A percentile compares a stretch with the other conserved stretches of the same genome.
These are phyloP conservation scores for Arabidopsis lyrata DNA, from an alignment of 441 rosid genomes.

Conservation along the genomic window DNA sequence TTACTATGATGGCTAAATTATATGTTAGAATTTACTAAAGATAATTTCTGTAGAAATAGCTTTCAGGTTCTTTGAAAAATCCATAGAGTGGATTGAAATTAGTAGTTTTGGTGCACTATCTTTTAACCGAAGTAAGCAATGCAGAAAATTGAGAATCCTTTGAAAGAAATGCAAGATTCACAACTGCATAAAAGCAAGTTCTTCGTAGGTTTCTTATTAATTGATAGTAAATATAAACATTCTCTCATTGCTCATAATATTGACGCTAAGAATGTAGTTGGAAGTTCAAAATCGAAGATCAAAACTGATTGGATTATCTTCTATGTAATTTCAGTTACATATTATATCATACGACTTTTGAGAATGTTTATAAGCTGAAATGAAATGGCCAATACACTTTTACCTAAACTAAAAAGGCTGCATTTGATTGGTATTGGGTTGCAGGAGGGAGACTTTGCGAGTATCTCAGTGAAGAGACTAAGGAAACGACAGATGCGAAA, in stretches of 20 bases:
- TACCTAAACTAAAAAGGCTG: slow-evolving; percentile 12
- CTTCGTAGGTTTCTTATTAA: background rate
- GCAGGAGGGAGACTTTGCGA: slow-evolving; percentile 91
- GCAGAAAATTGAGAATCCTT: background rate
- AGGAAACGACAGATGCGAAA: slow-evolving; percentile 94
- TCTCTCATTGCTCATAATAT: background rate
- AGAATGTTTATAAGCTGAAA: slow-evolving; percentile 5
- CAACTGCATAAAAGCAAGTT: background rate
- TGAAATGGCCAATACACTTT: background rate
- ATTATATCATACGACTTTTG: slow-evolving; percentile 12
- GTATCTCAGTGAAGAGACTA: slow-evolving; percentile 78
- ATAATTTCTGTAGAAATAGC: slow-evolving; percentile 1
- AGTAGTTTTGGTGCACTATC: slow-evolving; percentile 16
- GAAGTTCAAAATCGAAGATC: slow-evolving; percentile 7
- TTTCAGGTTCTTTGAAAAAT: background rate
- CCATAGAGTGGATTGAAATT: background rate
- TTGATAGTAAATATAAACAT: background rate
- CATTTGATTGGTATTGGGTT: slow-evolving; percentile 33
- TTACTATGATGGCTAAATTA: background rate
- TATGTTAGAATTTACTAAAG: slow-evolving; percentile 6
- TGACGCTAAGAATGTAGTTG: slow-evolving; percentile 6
- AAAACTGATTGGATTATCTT: background rate
- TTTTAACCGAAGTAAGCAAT: background rate
- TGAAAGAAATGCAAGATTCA: background rate
- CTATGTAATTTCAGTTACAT: slow-evolving; percentile 1